phyloP scores from a whole-genome alignment of 345 rosid genomes.

The Anastatica hierochuntica region DNA sequence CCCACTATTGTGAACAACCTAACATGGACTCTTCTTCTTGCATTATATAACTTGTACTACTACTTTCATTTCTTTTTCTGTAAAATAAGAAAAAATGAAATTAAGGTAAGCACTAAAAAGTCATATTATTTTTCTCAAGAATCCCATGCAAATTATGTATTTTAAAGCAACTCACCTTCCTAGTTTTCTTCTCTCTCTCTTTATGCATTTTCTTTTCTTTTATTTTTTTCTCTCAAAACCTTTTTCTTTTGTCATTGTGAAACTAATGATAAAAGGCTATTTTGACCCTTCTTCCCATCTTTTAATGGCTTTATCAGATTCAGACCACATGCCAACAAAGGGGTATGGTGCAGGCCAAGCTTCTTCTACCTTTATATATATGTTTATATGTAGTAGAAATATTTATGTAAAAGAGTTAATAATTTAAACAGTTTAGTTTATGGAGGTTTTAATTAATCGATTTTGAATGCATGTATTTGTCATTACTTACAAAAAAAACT shows the following conservation, averaged over 20 bases:
- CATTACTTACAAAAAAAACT: conserved; percentile 20
- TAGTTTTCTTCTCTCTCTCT: conserved; percentile 11
- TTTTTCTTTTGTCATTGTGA: conserved; percentile 19
- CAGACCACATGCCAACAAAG: conserved; percentile 31
- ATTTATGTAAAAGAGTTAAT: not conserved
- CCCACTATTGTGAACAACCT: conserved; percentile 30
- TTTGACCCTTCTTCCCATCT: conserved; percentile 38
- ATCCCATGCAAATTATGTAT: conserved; percentile 23
- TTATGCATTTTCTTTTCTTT: too few relatives aligned
- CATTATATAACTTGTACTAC: conserved; percentile 17
- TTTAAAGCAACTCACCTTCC: conserved; percentile 21
- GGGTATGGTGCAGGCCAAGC: conserved; percentile 16
- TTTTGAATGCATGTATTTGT: conserved; percentile 11
- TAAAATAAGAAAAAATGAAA: conserved; percentile 6
- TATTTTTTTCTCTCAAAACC: too few relatives aligned
- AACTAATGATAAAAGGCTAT: conserved; percentile 25
- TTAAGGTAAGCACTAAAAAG: conserved; percentile 20
- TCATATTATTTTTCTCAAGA: conserved; percentile 7
- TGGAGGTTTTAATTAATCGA: not conserved
- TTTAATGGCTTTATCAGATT: conserved; percentile 27
- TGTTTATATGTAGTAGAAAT: not conserved
- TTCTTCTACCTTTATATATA: conserved; percentile 10
- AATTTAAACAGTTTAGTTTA: not conserved
- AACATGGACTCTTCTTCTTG: conserved; percentile 24
- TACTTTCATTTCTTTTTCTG: conserved; percentile 17